phyloP scores from a whole-genome alignment of 148 eudicot genomes.

The Chenopodium album region DNA sequence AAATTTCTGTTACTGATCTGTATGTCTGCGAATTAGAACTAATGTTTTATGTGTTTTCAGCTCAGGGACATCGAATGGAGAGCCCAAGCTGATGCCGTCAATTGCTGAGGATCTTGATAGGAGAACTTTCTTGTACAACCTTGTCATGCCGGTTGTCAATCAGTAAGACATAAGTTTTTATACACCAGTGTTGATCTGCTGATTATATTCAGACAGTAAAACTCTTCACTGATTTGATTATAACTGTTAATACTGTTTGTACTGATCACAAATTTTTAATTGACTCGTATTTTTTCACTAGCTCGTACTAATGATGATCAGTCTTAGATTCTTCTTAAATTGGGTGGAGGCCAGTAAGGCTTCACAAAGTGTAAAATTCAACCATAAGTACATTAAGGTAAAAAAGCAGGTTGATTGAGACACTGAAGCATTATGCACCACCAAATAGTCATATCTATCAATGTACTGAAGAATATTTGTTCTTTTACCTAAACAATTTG shows the following conservation, averaged over 20 bases:
- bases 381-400: conserved; percentile 9
- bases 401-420: conserved; percentile 22
- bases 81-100: conserved; percentile 74
- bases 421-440: conserved; percentile 8
- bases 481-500: background rate
- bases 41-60: conserved; percentile 34
- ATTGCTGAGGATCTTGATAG: conserved; percentile 82
- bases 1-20: background rate
- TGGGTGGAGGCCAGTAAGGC: conserved; percentile 24
- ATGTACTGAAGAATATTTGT: background rate
- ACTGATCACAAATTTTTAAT: background rate
- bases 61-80: conserved; percentile 80
- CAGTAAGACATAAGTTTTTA: conserved; percentile 33
- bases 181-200: background rate
- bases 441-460: background rate
- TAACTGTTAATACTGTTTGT: background rate
- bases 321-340: background rate
- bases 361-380: conserved; percentile 19
- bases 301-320: background rate
- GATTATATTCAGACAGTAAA: background rate
- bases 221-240: background rate
- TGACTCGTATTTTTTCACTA: background rate
- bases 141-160: conserved; percentile 68
- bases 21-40: background rate
- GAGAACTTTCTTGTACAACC: conserved; percentile 65